phyloP scores from a whole-genome alignment of 495 filamentous ascomycete genomes.

The Cairneyella variabilis region DNA sequence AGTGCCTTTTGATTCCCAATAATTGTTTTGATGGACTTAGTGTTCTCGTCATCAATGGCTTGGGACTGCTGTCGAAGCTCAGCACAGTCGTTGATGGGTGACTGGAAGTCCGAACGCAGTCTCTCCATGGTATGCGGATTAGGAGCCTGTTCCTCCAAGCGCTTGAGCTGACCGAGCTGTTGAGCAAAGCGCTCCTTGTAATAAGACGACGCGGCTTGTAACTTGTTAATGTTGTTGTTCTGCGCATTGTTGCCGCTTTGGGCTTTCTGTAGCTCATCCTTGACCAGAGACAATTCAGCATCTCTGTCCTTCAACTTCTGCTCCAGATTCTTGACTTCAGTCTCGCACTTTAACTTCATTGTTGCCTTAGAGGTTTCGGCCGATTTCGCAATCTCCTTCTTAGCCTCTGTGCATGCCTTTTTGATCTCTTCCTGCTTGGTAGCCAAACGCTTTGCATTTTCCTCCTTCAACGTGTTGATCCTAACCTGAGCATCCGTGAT shows the following conservation, averaged over 20 bases:
- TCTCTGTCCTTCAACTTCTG: slow-evolving; percentile 17
- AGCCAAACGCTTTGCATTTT: slow-evolving; percentile 12
- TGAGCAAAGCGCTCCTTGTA: slow-evolving; percentile 25
- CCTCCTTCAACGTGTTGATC: slow-evolving; percentile 16
- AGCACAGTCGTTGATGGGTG: background rate
- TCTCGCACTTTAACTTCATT: slow-evolving; percentile 21
- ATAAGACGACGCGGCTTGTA: slow-evolving; percentile 13
- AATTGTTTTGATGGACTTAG: background rate
- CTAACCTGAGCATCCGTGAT: slow-evolving; percentile 19
- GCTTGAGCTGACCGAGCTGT: slow-evolving; percentile 22
- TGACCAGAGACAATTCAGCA: background rate
- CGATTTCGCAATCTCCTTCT: slow-evolving; percentile 17
- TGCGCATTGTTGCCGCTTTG: slow-evolving; percentile 8
- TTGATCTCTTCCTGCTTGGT: slow-evolving; percentile 1
- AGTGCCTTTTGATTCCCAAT: background rate
- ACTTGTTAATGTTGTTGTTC: slow-evolving; percentile 15
- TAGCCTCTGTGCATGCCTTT: slow-evolving; percentile 11
- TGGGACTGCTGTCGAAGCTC: background rate
- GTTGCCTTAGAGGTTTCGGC: slow-evolving; percentile 8
- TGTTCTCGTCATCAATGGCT: background rate
- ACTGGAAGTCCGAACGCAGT: no score
- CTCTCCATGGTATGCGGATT: slow-evolving; percentile 2
- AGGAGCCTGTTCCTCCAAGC: slow-evolving; percentile 17
- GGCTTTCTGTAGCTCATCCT: slow-evolving; percentile 14
- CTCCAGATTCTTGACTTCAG: slow-evolving; percentile 19